Conservation (phyloP, 331 rosid genomes). For the Saraca asoca region DNA sequence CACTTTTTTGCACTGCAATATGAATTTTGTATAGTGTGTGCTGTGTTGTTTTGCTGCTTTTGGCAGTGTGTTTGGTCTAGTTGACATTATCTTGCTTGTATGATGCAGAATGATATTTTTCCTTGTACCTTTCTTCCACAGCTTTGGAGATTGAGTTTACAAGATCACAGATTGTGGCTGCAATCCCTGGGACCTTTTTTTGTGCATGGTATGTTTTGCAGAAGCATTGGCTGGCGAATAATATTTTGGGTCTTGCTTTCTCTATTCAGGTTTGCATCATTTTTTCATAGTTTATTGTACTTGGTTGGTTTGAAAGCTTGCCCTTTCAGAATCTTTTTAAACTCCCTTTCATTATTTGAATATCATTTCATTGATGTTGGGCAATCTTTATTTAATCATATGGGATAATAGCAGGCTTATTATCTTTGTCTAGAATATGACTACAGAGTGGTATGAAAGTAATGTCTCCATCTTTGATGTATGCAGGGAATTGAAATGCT, state of each 20-base stretch:
- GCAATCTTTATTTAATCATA: slow-evolving; percentile 12
- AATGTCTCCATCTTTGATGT: slow-evolving; percentile 5
- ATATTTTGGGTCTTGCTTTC: slow-evolving; percentile 88
- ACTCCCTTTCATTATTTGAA: not conserved
- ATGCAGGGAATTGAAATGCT: slow-evolving; percentile 99
- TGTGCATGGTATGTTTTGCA: slow-evolving; percentile 92
- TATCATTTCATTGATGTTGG: not conserved
- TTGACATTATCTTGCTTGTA: slow-evolving; percentile 52
- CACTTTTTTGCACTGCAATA: not conserved
- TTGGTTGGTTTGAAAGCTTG: not conserved
- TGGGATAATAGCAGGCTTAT: not conserved
- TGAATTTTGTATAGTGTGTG: slow-evolving; percentile 18
- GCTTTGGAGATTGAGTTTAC: slow-evolving; percentile 98
- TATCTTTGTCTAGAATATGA: no score
- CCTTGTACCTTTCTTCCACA: slow-evolving; percentile 66
- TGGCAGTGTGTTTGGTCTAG: slow-evolving; percentile 44
- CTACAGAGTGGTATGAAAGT: no score
- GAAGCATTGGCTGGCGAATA: slow-evolving; percentile 99
- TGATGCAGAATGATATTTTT: slow-evolving; percentile 62
- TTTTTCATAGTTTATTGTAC: not conserved
- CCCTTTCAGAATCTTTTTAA: not conserved
- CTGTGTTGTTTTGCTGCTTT: slow-evolving; percentile 6
- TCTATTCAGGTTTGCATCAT: slow-evolving; percentile 79
- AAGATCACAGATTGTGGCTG: slow-evolving; percentile 84
- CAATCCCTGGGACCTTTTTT: slow-evolving; percentile 90